Base-by-base conservation (phyloP, 768 basidiomycete genomes). In the Saitozyma podzolica region DNA sequence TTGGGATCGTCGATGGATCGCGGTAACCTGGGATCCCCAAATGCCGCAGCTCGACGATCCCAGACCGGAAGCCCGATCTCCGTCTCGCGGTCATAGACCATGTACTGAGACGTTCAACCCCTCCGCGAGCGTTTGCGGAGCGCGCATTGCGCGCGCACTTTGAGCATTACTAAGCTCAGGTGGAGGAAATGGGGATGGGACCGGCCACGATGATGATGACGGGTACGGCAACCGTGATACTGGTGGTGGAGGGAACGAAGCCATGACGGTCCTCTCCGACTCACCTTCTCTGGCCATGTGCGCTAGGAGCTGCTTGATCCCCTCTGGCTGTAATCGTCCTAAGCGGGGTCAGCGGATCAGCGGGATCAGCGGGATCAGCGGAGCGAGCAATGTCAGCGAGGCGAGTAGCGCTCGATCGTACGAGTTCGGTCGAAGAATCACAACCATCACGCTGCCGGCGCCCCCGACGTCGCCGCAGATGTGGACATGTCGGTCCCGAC, bases 281-380 rank as follows among this genome's bases (percentile, higher is more conserved):
- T 29, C 29, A 77, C 79, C 79, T 48, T 74, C 70, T 59, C 78
- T 78, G 19, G 64, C 69, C 70, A 79, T 70, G 41, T 72, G 65
- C 20, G 29, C 11, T 37, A 79, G 56, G 4, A 79, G 11, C 53
- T 60, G 60, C 49, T 65, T 68, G 43, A 79, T 63, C 5, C 70
- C 55, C 0, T 62, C 50, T 6, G 73, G 69, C 52, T 66, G 54
- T 60, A 78, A 58, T 67, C 63, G 63, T 50, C 77, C 77, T 78
- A 55, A 11, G 8, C 14, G 14, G 13, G 6, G 54, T 56, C 40
- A 59, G 58, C 42, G 29, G 29, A 29, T 29, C 29, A 29, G 29
- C 2, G 14, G 13, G 6, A 57, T 56, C 40, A 59, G 58, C 42
- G 29, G 29, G 29, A 29, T 29, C 29, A 29, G 29, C 2, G 5